phyloP scores from a whole-genome alignment of 2,329 filamentous ascomycete species.

The Raffaelea albimanens region DNA sequence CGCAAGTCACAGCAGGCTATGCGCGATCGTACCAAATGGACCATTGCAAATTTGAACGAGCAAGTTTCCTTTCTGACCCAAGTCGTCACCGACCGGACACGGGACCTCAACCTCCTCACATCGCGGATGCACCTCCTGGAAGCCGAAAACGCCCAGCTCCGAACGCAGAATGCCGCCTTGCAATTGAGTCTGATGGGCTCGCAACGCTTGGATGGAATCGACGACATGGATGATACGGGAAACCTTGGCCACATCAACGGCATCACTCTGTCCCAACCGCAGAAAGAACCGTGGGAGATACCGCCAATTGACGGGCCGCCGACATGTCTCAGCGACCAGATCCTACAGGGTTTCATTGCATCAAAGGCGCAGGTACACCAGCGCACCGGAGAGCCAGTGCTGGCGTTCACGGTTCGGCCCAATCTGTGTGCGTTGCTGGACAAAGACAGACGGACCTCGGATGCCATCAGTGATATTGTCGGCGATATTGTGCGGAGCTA shows the following conservation, averaged over 20 bases:
- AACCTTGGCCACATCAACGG: background rate
- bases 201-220: conserved; percentile 1
- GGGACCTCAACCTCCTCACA: conserved; percentile 13
- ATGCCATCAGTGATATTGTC: conserved; percentile 23
- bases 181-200: conserved; percentile 19
- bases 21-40: conserved; percentile 23
- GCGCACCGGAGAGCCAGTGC: conserved; percentile 7
- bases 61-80: conserved; percentile 19
- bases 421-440: conserved; percentile 18
- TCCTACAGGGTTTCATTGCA: conserved; percentile 19
- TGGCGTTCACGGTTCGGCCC: conserved; percentile 13
- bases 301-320: conserved; percentile 16
- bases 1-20: conserved; percentile 24
- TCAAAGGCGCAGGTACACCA: conserved; percentile 14
- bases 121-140: conserved; percentile 16
- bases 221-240: background rate
- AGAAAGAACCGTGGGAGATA: conserved; percentile 15
- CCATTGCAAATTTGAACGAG: conserved; percentile 19
- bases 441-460: conserved; percentile 14
- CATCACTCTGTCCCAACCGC: background rate
- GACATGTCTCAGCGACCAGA: conserved; percentile 18
- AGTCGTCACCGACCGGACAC: conserved; percentile 15
- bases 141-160: conserved; percentile 19
- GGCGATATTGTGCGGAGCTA: conserved; percentile 21
- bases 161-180: conserved; percentile 19